These are phyloP conservation scores for Wickerhamomyces pijperi DNA, from an alignment of 805 yeast genomes.

Conservation along the genomic window DNA sequence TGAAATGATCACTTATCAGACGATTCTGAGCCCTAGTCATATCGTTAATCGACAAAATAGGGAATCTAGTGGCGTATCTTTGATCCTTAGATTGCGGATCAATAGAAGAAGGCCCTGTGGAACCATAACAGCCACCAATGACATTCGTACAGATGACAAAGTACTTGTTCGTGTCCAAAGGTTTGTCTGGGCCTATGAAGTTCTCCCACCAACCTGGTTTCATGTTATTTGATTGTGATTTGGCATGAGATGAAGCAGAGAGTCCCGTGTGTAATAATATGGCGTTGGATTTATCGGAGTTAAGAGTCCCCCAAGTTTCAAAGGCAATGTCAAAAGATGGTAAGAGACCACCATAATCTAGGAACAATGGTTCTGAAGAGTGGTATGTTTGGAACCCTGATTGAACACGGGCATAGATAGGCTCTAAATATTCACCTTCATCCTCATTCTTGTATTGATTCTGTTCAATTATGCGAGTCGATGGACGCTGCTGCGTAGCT, in stretches of 20 bases:
- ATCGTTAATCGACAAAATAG: conserved; percentile 75
- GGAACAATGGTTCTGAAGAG: conserved; percentile 46
- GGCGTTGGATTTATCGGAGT: conserved; percentile 54
- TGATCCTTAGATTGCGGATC: conserved; percentile 53
- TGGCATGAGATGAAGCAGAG: conserved; percentile 90
- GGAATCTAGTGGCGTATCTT: conserved; percentile 79
- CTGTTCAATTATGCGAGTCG: too few relatives aligned
- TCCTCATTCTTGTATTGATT: too few relatives aligned
- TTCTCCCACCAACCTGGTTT: conserved; percentile 94
- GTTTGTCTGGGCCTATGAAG: conserved; percentile 73
- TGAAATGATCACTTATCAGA: conserved; percentile 49
- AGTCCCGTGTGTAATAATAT: conserved; percentile 81
- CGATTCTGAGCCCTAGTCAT: conserved; percentile 85
- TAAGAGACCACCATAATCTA: conserved; percentile 75
- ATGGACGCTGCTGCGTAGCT: too few relatives aligned
- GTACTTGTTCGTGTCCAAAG: conserved; percentile 71
- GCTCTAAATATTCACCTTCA: conserved; percentile 63
- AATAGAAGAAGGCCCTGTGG: conserved; percentile 80
- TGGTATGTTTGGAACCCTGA: conserved; percentile 55
- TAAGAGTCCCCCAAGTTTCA: conserved; percentile 83
- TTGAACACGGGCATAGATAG: conserved; percentile 61
- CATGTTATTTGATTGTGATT: conserved; percentile 57
- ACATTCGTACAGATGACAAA: conserved; percentile 86
- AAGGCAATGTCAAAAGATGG: conserved; percentile 77
- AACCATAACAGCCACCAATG: conserved; percentile 89